Percentiles rank a stretch among this genome's conserved stretches.
phyloP scores from a whole-genome alignment of 345 rosid genomes.

The Euphorbia pulcherrima region DNA sequence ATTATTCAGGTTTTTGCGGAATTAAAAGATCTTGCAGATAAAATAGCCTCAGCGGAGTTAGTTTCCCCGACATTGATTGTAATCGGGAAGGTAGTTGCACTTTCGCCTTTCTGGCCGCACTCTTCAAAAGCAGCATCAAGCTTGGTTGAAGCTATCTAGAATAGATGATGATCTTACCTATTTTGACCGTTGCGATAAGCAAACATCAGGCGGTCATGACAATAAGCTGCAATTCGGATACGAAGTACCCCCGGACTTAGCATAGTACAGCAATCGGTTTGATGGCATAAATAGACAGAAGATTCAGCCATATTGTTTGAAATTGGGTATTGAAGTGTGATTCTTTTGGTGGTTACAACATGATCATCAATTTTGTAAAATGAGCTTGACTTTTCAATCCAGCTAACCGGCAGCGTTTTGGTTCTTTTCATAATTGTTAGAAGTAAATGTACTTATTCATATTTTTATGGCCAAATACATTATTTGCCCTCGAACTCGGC shows the following conservation, averaged over 20 bases:
- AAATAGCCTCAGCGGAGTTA: conserved; percentile 52
- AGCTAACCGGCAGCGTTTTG: neutral
- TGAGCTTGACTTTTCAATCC: neutral
- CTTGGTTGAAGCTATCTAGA: conserved; percentile 10
- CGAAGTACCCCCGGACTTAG: no score
- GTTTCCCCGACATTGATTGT: conserved; percentile 79
- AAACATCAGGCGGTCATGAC: no score
- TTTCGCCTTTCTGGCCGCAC: conserved; percentile 77
- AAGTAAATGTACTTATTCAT: neutral
- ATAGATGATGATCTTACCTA: no score
- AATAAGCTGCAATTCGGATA: no score
- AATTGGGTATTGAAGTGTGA: neutral
- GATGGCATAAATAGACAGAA: no score
- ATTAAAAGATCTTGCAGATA: conserved; percentile 62
- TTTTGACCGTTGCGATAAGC: no score
- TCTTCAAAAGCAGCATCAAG: conserved; percentile 24
- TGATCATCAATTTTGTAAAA: neutral
- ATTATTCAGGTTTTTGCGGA: conserved; percentile 70
- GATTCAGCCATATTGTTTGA: neutral
- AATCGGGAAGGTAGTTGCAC: conserved; percentile 82
- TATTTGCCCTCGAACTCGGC: no score
- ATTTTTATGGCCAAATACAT: no score
- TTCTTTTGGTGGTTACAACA: neutral
- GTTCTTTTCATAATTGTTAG: neutral
- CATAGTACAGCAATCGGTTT: no score